Base-by-base conservation (phyloP, 1,139 yeast species). In the Sugiyamaella pinicola region DNA sequence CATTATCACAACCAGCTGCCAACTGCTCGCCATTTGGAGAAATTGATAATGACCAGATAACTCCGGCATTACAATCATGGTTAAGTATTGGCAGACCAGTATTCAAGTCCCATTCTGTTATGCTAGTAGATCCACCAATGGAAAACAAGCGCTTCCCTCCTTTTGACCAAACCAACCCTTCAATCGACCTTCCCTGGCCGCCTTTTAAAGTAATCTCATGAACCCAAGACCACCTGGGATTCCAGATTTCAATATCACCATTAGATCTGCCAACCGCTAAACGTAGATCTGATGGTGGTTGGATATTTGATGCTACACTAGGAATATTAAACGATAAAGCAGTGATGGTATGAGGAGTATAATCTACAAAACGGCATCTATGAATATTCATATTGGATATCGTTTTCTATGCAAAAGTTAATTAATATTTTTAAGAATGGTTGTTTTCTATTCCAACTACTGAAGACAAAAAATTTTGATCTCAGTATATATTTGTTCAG, bases 171-270 rank as follows among this genome's bases (percentile, higher is more conserved):
- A 85, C 84, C 29, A 95, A 71, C 0, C 96, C 97, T 73, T 95
- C 99, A 50, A 93, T 81, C 10, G 96, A 83, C 59, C 96, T 78
- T 31, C 85, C 95, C 54, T 78, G 77, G 4, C 96, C 88, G 13
- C 98, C 98, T 53, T 80, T 82, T 51, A 95, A 74, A 0, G 88
- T 81, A 54, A 63, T 58, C 64, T 84, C 82, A 61, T 80, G 77
- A 59, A 75, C 67, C 84, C 85, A 80, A 55, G 73, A 71, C 63
- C 78, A 76, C 64, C 82, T 75, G 17, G 98, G 98, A 68, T 89
- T 89, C 98, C 98, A 95, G 42, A 95, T 83, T 69, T 95, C 99
- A 56, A 95, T 87, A 64, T 90, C 93, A 47, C 99, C 99, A 68
- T 93, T 91, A 49, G 89, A 81, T 69, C 98, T 79, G 18, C 98